These are phyloP conservation scores for Cornus kousa DNA, from an alignment of 148 eudicot genomes.

Conservation along the genomic window DNA sequence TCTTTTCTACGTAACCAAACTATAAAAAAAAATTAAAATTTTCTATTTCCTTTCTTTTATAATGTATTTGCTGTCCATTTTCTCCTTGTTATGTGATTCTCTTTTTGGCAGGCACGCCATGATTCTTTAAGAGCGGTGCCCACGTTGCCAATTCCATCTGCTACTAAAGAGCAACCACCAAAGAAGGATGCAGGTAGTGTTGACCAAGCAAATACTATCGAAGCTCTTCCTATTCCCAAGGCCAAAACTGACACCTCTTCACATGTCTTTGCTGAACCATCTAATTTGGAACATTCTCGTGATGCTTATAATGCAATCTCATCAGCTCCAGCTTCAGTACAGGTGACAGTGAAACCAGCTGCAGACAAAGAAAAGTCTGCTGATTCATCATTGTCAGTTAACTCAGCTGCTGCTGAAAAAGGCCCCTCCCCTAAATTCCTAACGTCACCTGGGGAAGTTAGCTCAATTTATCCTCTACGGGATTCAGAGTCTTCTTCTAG, in stretches of 20 bases:
- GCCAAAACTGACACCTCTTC: slow-evolving; percentile 21
- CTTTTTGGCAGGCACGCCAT: slow-evolving; percentile 45
- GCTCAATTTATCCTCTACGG: slow-evolving; percentile 17
- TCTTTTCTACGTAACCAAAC: no score
- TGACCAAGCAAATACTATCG: slow-evolving; percentile 39
- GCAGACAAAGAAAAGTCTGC: slow-evolving; percentile 26
- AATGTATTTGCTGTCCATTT: not conserved
- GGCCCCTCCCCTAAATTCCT: slow-evolving; percentile 17
- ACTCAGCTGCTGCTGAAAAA: slow-evolving; percentile 22
- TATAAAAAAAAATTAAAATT: no score
- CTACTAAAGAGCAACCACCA: slow-evolving; percentile 49
- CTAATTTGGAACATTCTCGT: slow-evolving; percentile 26
- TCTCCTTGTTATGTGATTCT: not conserved
- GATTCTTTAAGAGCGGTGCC: slow-evolving; percentile 39
- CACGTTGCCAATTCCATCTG: slow-evolving; percentile 37
- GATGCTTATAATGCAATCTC: slow-evolving; percentile 19
- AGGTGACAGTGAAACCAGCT: slow-evolving; percentile 51
- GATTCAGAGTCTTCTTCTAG: slow-evolving; percentile 17
- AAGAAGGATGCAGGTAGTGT: slow-evolving; percentile 37
- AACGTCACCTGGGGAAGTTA: slow-evolving; percentile 19
- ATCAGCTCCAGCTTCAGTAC: slow-evolving; percentile 21
- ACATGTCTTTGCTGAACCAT: slow-evolving; percentile 24
- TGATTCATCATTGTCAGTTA: slow-evolving; percentile 20
- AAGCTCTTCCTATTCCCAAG: slow-evolving; percentile 31
- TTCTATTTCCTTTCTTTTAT: no score